Percentiles rank a stretch among this genome's conserved stretches.
These are phyloP conservation scores for Solanum habrochaites DNA, from an alignment of 257 asterid genomes.

Conservation along the genomic window DNA sequence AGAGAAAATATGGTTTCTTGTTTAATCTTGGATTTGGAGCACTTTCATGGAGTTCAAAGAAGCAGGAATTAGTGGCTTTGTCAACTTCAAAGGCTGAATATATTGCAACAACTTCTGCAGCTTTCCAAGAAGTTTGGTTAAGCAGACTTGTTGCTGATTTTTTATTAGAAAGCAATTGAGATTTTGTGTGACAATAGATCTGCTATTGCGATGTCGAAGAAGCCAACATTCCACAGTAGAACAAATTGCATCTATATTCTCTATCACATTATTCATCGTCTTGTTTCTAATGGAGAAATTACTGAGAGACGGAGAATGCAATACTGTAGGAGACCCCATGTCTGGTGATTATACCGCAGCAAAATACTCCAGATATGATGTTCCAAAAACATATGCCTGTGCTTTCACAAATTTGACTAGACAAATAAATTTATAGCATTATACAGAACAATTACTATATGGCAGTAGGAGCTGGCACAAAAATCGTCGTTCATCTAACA, in stretches of 20 bases:
- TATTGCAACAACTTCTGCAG: not conserved
- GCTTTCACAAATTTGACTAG: too few species aligned
- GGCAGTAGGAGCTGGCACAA: not conserved
- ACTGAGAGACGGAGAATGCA: slow-evolving; percentile 5
- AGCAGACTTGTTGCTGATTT: not conserved
- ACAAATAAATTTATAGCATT: too few species aligned
- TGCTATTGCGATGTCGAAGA: too few species aligned
- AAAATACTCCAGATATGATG: not conserved
- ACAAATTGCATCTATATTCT: too few species aligned
- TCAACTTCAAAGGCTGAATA: not conserved
- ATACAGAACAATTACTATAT: too few species aligned
- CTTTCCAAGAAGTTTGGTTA: not conserved
- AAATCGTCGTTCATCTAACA: not conserved
- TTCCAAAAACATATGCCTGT: not conserved
- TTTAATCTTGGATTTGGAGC: not conserved
- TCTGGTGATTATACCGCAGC: not conserved
- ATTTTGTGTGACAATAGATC: too few species aligned
- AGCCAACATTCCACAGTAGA: too few species aligned
- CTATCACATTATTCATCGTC: too few species aligned
- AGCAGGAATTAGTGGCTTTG: not conserved
- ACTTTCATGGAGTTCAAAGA: not conserved
- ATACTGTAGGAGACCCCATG: not conserved
- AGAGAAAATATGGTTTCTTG: not conserved
- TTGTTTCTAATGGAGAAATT: too few species aligned
- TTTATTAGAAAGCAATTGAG: not conserved